These are phyloP conservation scores for Verticillium klebahnii DNA, from an alignment of 2,329 filamentous ascomycete genomes.

Conservation along the genomic window DNA sequence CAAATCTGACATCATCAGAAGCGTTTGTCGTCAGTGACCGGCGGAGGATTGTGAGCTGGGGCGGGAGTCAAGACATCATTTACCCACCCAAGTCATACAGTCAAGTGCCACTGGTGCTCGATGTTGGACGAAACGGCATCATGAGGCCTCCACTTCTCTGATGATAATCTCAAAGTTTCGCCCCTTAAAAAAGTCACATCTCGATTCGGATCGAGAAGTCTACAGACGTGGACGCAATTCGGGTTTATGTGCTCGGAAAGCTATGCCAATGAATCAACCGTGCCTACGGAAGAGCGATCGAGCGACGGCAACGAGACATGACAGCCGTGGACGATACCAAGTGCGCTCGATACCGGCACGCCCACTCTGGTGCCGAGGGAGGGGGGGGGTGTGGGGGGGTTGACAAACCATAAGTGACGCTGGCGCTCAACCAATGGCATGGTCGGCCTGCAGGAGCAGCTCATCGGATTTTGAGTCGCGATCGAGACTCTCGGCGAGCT, in stretches of 20 bases:
- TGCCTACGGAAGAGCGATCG: neutral
- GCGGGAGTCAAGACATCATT: neutral
- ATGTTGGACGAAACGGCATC: no score
- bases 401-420: no score
- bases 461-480: neutral
- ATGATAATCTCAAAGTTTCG: no score
- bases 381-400: no score
- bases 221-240: no score
- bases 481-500: neutral
- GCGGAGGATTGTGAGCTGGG: neutral
- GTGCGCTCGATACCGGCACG: no score
- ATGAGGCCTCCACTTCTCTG: no score
- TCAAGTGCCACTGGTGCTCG: no score
- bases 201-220: neutral
- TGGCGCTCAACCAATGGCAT: neutral
- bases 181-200: neutral
- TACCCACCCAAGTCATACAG: neutral
- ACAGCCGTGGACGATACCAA: no score
- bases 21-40: neutral
- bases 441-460: neutral
- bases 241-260: no score
- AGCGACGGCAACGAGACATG: neutral
- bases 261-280: neutral
- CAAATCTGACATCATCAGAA: neutral
- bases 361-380: no score